phyloP scores from a whole-genome alignment of 371 early-diverging fungal genomes.

The Apophysomyces ossiformis region DNA sequence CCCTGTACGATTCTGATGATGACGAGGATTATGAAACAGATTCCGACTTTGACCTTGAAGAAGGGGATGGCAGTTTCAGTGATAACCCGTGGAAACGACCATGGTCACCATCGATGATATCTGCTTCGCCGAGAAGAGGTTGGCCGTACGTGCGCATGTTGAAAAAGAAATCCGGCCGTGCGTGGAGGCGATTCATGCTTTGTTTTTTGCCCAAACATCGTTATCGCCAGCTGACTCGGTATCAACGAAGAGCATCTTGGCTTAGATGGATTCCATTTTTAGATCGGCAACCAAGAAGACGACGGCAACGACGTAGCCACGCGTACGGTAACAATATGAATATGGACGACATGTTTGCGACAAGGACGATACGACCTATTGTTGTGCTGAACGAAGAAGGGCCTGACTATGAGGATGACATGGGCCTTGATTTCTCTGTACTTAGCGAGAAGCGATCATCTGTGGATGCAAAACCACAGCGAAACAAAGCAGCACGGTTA shows the following conservation, averaged over 20 bases:
- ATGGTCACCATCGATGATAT: slow-evolving; percentile 20
- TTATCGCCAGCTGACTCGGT: slow-evolving; percentile 15
- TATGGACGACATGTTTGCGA: slow-evolving; percentile 46
- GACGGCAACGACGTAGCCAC: neutral
- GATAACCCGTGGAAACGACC: slow-evolving; percentile 23
- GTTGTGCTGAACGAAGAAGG: slow-evolving; percentile 18
- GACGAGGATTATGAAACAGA: slow-evolving; percentile 16
- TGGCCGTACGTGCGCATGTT: slow-evolving; percentile 14
- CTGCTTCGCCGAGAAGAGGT: neutral
- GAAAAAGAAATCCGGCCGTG: neutral
- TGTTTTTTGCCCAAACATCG: slow-evolving; percentile 14
- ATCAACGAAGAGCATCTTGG: slow-evolving; percentile 1
- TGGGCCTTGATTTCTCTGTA: slow-evolving; percentile 41
- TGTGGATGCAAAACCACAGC: neutral
- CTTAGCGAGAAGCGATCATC: slow-evolving; percentile 27
- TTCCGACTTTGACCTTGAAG: slow-evolving; percentile 19
- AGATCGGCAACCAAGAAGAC: slow-evolving; percentile 1
- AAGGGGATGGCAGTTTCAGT: slow-evolving; percentile 1
- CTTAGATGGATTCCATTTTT: neutral
- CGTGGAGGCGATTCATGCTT: neutral
- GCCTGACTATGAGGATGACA: slow-evolving; percentile 38
- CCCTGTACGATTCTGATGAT: slow-evolving; percentile 24
- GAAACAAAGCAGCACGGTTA: slow-evolving; percentile 33
- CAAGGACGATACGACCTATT: slow-evolving; percentile 43
- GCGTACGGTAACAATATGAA: slow-evolving; percentile 17